phyloP scores from a whole-genome alignment of 2,329 filamentous ascomycete species.

The Venturia aucupariae region DNA sequence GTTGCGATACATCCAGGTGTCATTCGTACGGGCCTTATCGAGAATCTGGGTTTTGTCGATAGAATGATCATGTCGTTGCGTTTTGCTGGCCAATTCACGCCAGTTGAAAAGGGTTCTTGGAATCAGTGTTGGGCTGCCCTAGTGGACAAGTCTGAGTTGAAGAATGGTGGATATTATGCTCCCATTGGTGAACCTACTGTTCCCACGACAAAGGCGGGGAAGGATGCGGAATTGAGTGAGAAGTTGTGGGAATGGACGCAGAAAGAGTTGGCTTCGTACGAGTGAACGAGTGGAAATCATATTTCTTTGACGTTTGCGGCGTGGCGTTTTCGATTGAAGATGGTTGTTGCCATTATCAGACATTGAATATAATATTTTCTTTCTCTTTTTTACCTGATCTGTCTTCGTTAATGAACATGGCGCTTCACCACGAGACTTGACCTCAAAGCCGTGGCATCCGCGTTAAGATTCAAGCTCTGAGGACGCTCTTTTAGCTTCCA shows the following conservation, averaged over 20 bases:
- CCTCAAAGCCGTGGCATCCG: too few relatives aligned
- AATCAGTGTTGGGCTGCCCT: slow-evolving; percentile 14
- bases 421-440: too few relatives aligned
- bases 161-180: slow-evolving; percentile 10
- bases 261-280: slow-evolving; percentile 10
- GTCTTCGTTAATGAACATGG: too few relatives aligned
- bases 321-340: too few relatives aligned
- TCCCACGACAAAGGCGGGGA: neutral
- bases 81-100: neutral
- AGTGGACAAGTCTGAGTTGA: slow-evolving; percentile 1
- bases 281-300: neutral
- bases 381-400: too few relatives aligned
- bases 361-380: too few relatives aligned
- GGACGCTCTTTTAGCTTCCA: too few relatives aligned
- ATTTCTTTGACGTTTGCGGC: too few relatives aligned
- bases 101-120: slow-evolving; percentile 11
- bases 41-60: neutral
- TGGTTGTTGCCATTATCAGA: too few relatives aligned
- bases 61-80: neutral
- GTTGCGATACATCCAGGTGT: slow-evolving; percentile 41
- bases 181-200: slow-evolving; percentile 14
- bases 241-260: slow-evolving; percentile 16
- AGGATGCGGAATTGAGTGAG: slow-evolving; percentile 9
- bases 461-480: too few relatives aligned
- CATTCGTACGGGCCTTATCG: slow-evolving; percentile 35